Evolutionary conservation across 2,329 filamentous ascomycete genomes (phyloP).

Genomic region (Didymella segeticola): DNA sequence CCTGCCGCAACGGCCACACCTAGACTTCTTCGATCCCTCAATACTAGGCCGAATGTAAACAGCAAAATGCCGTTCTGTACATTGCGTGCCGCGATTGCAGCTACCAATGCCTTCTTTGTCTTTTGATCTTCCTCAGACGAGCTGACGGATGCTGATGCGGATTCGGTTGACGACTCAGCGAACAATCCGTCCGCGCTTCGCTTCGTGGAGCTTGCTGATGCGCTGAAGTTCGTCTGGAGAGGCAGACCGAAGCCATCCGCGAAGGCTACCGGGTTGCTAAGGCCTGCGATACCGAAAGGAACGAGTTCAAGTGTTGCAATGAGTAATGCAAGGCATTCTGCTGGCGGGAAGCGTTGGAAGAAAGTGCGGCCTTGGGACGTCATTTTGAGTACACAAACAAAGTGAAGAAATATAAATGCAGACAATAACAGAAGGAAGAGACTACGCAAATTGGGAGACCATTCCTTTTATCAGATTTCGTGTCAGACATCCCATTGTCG

Average conservation of each 20-base stretch:
- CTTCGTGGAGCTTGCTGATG: conserved; percentile 6
- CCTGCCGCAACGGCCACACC: conserved; percentile 31
- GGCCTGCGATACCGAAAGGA: conserved; percentile 29
- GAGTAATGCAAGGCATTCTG: conserved; percentile 33
- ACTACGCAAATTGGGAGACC: not conserved
- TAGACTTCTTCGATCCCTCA: conserved; percentile 30
- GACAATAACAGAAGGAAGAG: too few species aligned
- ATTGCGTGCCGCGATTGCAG: conserved; percentile 34
- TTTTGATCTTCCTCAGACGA: conserved; percentile 20
- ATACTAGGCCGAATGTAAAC: conserved; percentile 27
- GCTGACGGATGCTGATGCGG: not conserved
- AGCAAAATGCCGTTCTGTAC: conserved; percentile 31
- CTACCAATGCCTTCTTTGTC: conserved; percentile 31
- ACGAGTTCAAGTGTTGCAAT: conserved; percentile 32
- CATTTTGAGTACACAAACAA: conserved; percentile 16
- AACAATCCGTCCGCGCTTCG: not conserved
- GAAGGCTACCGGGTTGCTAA: conserved; percentile 25
- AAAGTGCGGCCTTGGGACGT: conserved; percentile 23
- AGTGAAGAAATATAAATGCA: not conserved
- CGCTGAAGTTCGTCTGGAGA: conserved; percentile 7
- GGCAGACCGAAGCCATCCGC: conserved; percentile 29
- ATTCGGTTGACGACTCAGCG: not conserved
- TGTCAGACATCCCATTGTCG: not conserved
- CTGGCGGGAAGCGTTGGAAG: conserved; percentile 29
- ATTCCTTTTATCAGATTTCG: not conserved